These are phyloP conservation scores for Irpex sp. DNA, from an alignment of 1,284 basidiomycete genomes.

Conservation along the genomic window DNA sequence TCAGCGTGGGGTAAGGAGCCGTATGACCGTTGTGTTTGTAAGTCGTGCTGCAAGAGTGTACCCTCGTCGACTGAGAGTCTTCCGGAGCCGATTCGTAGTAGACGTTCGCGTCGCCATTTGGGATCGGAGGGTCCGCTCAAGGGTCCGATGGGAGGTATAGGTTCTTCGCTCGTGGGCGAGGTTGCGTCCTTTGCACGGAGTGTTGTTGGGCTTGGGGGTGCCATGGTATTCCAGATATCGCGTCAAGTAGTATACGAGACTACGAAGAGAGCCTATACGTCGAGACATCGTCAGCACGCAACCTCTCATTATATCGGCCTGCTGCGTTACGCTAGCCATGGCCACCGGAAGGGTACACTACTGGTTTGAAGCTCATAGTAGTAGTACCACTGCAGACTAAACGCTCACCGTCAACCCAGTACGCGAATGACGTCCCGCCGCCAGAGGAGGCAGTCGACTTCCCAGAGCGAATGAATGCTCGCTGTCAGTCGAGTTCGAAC, in stretches of 20 bases:
- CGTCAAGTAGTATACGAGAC: neutral
- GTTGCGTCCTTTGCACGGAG: neutral
- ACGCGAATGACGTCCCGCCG: neutral
- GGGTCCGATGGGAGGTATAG: slow-evolving; percentile 25
- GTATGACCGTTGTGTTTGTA: slow-evolving; percentile 34
- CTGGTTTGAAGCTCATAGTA: neutral
- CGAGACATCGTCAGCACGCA: neutral
- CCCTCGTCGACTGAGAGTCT: slow-evolving; percentile 18
- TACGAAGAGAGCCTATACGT: neutral
- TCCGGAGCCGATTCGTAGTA: slow-evolving; percentile 42
- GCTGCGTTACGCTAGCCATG: too few relatives aligned
- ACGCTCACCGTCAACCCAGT: neutral
- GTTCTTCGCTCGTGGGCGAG: slow-evolving; percentile 5
- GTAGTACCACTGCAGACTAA: neutral
- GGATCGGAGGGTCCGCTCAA: slow-evolving; percentile 36
- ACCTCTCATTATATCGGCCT: too few relatives aligned
- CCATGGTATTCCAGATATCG: neutral
- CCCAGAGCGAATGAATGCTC: neutral
- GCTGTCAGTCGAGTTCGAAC: neutral
- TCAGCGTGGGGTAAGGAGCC: slow-evolving; percentile 38
- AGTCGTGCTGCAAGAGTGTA: slow-evolving; percentile 24
- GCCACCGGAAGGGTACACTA: neutral
- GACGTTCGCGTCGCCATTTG: slow-evolving; percentile 48
- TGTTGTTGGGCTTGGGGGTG: neutral
- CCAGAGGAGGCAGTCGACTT: neutral